Evolutionary conservation across 1,284 basidiomycete genomes (phyloP), one percentile per base, ranked within the genome.

Genomic region (Cryptococcus sp.): DNA sequence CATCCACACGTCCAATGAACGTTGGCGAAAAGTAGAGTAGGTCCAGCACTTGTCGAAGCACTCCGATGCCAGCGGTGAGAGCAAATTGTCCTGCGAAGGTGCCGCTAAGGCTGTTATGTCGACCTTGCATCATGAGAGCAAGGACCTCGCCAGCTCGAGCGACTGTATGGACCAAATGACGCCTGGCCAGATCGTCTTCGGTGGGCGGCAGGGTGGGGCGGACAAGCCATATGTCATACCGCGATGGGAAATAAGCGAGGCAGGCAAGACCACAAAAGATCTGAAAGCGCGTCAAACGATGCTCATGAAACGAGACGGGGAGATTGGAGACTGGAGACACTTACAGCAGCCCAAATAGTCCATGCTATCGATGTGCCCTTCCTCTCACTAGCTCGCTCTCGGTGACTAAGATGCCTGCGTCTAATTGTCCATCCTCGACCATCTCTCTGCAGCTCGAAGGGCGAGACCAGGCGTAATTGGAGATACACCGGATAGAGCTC

Each of bases 21-120:
- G 38, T 47, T 1, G 58, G 56, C 15, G 57, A 38, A 45, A 54
- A 59, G 40, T 58, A 57, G 27, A 61, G 42, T 41, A 58, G 27
- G 3, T 53, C 42, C n/a, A 59, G 16, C 2, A 56, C 43, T 25
- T 40, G 46, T 16, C 45, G 39, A 17, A 35, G 50, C 10, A 54
- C 15, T 2, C 25, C 23, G 19, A 67, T 41, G 30, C 59, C 50
- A 6, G 61, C 50, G 1, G 54, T 51, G 4, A 67, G 11, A 22
- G 59, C 61, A 27, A 55, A 65, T 13, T 50, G n/a, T 3, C 66
- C 66, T 5, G 66, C 66, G 45, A 62, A 65, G 2, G 63, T 58
- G 8, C 52, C 35, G 3, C 49, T 17, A 1, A 35, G 19, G 6
- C 42, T 41, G 43, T 67, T 67, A 15, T 59, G 61, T 1, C 45